phyloP scores from a whole-genome alignment of 2,329 filamentous ascomycete genomes.

The Nothophoma quercina region DNA sequence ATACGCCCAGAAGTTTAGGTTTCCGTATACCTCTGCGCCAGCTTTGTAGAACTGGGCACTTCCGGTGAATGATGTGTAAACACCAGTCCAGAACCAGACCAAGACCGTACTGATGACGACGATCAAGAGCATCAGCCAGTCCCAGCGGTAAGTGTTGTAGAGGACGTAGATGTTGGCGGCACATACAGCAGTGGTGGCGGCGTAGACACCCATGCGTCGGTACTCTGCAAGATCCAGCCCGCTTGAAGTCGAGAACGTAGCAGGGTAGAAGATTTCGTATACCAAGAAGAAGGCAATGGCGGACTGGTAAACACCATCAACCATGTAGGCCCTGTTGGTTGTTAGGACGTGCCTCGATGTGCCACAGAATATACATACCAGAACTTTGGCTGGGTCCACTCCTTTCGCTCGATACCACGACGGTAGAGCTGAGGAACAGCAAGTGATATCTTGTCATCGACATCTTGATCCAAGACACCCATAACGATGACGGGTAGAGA shows the following conservation, averaged over 20 bases:
- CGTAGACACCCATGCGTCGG: slow-evolving; percentile 83
- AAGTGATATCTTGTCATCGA: slow-evolving; percentile 90
- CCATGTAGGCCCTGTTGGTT: slow-evolving; percentile 74
- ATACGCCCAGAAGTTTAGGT: slow-evolving; percentile 86
- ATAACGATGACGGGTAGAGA: slow-evolving; percentile 94
- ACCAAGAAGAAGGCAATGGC: slow-evolving; percentile 92
- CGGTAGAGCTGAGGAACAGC: slow-evolving; percentile 96
- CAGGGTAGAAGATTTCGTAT: slow-evolving; percentile 77
- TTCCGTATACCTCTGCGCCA: slow-evolving; percentile 78
- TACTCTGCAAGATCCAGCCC: slow-evolving; percentile 82
- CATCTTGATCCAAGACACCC: slow-evolving; percentile 96
- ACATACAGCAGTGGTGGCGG: slow-evolving; percentile 83
- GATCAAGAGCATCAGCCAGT: slow-evolving; percentile 91
- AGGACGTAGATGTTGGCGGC: slow-evolving; percentile 94
- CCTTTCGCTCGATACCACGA: slow-evolving; percentile 90
- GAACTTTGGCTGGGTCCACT: slow-evolving; percentile 97
- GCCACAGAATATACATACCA: slow-evolving; percentile 69
- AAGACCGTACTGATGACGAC: slow-evolving; percentile 82
- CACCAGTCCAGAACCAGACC: slow-evolving; percentile 94
- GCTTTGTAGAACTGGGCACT: slow-evolving; percentile 77
- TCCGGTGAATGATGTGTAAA: slow-evolving; percentile 72
- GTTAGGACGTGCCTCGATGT: background rate
- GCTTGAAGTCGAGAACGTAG: slow-evolving; percentile 72
- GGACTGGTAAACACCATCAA: slow-evolving; percentile 93
- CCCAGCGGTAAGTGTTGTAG: slow-evolving; percentile 97